Evolutionary conservation across 176 grass and related monocot genomes (phyloP).

Genomic region (Oryza meridionalis): DNA sequence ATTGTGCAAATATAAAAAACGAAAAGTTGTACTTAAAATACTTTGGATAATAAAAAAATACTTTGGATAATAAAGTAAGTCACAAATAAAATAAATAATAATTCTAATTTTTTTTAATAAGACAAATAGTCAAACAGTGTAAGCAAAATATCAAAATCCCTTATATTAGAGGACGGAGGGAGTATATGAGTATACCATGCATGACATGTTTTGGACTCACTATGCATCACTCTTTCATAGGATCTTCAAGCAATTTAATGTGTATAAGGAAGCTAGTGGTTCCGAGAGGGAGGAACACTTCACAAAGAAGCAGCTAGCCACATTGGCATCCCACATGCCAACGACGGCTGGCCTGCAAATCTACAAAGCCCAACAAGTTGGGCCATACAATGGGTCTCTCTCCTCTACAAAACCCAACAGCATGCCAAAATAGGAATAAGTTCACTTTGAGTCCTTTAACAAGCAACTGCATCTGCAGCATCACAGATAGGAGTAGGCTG

Average conservation of each 20-base stretch:
- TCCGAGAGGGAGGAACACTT: constrained; percentile 32
- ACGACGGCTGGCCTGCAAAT: neutral
- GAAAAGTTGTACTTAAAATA: too few species aligned
- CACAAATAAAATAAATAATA: too few species aligned
- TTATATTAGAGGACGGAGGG: too few species aligned
- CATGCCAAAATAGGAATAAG: neutral
- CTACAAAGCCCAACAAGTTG: constrained; percentile 25
- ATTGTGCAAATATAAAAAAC: too few species aligned
- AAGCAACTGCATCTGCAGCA: neutral
- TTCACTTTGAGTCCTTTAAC: too few species aligned
- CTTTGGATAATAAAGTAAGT: too few species aligned
- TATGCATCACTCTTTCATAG: neutral
- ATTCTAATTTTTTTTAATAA: too few species aligned
- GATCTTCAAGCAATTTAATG: constrained; percentile 47
- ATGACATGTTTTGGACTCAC: constrained; percentile 23
- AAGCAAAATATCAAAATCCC: too few species aligned
- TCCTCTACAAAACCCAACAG: constrained; percentile 19
- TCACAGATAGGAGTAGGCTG: too few species aligned
- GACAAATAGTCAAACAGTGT: too few species aligned
- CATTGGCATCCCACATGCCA: too few species aligned
- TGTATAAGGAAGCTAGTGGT: constrained; percentile 16
- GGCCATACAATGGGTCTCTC: neutral
- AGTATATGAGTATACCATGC: neutral
- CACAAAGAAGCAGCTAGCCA: constrained; percentile 27
- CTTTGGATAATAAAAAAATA: too few species aligned